Percentiles rank a stretch among this genome's conserved stretches.
Conservation (phyloP, 2,329 filamentous ascomycete species). For the Reticulascus tulasneorum region DNA sequence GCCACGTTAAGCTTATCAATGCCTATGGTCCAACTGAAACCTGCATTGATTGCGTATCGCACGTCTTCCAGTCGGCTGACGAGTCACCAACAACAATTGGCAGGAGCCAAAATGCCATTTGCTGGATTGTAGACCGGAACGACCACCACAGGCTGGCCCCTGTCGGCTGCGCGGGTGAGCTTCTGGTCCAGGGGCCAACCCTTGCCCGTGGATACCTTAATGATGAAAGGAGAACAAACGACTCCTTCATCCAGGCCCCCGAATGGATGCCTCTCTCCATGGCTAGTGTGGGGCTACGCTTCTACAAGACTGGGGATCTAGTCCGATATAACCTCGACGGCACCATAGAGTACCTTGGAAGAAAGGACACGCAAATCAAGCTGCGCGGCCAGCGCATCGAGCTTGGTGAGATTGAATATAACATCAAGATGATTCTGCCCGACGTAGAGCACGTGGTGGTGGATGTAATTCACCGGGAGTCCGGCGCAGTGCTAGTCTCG, state of each 20-base stretch:
- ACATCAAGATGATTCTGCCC: background rate
- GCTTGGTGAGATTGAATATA: constrained; percentile 28
- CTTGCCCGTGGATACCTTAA: constrained; percentile 19
- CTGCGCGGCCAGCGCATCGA: constrained; percentile 30
- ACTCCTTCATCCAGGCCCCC: constrained; percentile 11
- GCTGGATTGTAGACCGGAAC: constrained; percentile 17
- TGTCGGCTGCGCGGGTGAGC: constrained; percentile 19
- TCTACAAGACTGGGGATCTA: constrained; percentile 48
- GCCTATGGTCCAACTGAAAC: constrained; percentile 16
- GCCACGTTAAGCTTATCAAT: constrained; percentile 9
- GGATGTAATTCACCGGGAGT: background rate
- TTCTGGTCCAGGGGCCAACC: constrained; percentile 16
- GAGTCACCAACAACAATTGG: constrained; percentile 5
- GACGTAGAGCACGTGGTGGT: constrained; percentile 8
- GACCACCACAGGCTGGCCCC: constrained; percentile 16
- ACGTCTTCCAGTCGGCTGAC: background rate
- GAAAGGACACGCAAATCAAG: constrained; percentile 1
- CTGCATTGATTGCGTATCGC: constrained; percentile 2
- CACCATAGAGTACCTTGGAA: constrained; percentile 1
- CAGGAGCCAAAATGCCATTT: background rate
- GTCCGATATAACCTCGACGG: constrained; percentile 29
- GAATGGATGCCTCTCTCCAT: background rate
- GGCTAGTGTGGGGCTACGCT: constrained; percentile 15
- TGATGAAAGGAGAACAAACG: constrained; percentile 13
- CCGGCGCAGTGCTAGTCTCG: background rate